phyloP scores from a whole-genome alignment of 768 basidiomycete species.

The Rhodotorula kratochvilovae region DNA sequence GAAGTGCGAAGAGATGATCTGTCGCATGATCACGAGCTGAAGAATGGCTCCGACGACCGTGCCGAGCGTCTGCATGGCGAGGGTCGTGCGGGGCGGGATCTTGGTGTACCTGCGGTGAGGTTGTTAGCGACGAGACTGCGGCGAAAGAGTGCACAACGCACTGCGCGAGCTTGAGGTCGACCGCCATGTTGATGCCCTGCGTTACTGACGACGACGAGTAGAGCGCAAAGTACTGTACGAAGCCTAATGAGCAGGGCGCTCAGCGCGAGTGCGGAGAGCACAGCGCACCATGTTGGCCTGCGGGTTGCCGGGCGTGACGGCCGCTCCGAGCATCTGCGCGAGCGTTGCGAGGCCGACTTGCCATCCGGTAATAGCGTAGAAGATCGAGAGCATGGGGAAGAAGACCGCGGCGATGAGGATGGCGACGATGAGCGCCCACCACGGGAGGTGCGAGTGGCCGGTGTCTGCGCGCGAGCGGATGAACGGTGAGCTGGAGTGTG shows the following conservation, averaged over 20 bases:
- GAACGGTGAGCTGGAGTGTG: neutral
- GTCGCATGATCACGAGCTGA: slow-evolving; percentile 58
- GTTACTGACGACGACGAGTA: slow-evolving; percentile 55
- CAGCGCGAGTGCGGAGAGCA: neutral
- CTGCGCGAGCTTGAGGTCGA: slow-evolving; percentile 57
- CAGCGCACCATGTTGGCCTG: slow-evolving; percentile 59
- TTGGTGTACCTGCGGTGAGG: slow-evolving; percentile 49
- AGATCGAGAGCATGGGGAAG: slow-evolving; percentile 42
- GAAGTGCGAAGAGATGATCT: slow-evolving; percentile 56
- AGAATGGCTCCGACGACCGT: slow-evolving; percentile 54
- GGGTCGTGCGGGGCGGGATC: slow-evolving; percentile 62
- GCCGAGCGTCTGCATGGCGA: slow-evolving; percentile 59
- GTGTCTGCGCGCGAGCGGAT: slow-evolving; percentile 2
- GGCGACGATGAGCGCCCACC: slow-evolving; percentile 53
- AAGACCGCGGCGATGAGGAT: slow-evolving; percentile 56
- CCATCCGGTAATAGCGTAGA: slow-evolving; percentile 28
- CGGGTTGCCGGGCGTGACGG: slow-evolving; percentile 57
- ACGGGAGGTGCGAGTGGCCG: slow-evolving; percentile 38
- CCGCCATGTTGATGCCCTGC: slow-evolving; percentile 52
- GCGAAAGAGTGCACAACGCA: neutral
- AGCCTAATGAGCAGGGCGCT: neutral
- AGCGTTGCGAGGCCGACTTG: slow-evolving; percentile 45
- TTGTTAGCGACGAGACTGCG: neutral
- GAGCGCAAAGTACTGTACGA: slow-evolving; percentile 42
- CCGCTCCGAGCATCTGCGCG: slow-evolving; percentile 56